Evolutionary conservation across 768 basidiomycete genomes (phyloP).

Genomic region (Hypsizygus marmoreus): DNA sequence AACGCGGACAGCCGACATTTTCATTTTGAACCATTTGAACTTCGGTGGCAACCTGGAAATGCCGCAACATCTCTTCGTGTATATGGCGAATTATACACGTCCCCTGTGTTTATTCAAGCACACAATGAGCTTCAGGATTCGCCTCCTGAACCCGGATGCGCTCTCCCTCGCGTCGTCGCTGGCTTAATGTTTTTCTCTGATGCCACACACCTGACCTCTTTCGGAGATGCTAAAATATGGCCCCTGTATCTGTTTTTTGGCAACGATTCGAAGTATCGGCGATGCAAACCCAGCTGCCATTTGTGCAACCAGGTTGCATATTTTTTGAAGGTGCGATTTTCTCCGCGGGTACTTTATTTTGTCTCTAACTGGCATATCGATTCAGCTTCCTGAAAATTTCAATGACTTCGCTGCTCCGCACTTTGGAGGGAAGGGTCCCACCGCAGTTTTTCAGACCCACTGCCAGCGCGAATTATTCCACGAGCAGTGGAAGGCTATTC

Average conservation of each 20-base stretch:
- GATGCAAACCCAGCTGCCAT: slow-evolving; percentile 9
- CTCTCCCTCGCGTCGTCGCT: slow-evolving; percentile 12
- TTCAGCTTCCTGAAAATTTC: slow-evolving; percentile 21
- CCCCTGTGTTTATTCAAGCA: slow-evolving; percentile 11
- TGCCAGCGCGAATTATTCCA: slow-evolving; percentile 5
- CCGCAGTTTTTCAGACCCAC: slow-evolving; percentile 1
- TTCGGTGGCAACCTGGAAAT: too few species aligned
- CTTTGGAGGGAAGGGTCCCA: not conserved
- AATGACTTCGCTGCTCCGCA: slow-evolving; percentile 15
- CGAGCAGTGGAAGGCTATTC: not conserved
- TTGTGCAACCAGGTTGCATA: slow-evolving; percentile 11
- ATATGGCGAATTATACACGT: slow-evolving; percentile 19
- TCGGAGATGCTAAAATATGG: slow-evolving; percentile 32
- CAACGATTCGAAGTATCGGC: slow-evolving; percentile 25
- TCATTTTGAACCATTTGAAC: too few species aligned
- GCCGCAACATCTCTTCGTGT: slow-evolving; percentile 26
- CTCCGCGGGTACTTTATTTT: not conserved
- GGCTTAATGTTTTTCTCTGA: slow-evolving; percentile 29
- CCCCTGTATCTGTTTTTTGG: slow-evolving; percentile 25
- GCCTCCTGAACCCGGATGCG: slow-evolving; percentile 7
- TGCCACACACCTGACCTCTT: slow-evolving; percentile 27
- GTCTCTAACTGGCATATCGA: too few species aligned
- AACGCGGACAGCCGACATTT: not conserved
- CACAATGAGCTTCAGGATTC: slow-evolving; percentile 7
- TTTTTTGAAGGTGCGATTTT: slow-evolving; percentile 5